A percentile compares a stretch with the other conserved stretches of the same genome.
Conservation (phyloP, 352 stramenopile species). For the Pythium folliculosum region DNA sequence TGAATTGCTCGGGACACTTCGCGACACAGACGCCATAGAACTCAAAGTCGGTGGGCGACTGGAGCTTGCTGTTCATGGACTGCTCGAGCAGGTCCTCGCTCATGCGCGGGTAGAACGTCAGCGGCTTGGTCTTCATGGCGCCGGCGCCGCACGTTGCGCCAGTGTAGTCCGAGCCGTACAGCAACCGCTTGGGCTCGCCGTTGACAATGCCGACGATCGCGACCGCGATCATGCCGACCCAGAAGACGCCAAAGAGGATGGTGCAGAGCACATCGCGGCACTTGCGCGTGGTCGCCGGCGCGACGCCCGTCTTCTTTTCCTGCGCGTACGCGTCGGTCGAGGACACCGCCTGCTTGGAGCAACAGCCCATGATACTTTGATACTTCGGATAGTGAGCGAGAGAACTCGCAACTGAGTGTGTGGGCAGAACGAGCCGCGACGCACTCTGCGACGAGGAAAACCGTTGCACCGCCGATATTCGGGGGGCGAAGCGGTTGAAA, state of each 20-base stretch:
- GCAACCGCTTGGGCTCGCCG: slow-evolving; percentile 66
- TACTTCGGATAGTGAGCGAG: not conserved
- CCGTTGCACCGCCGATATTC: not conserved
- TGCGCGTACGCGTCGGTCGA: slow-evolving; percentile 32
- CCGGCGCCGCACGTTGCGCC: slow-evolving; percentile 69
- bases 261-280: slow-evolving; percentile 77
- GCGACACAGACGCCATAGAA: slow-evolving; percentile 84
- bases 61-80: slow-evolving; percentile 43
- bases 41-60: slow-evolving; percentile 42
- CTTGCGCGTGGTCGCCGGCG: slow-evolving; percentile 46
- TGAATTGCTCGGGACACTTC: slow-evolving; percentile 47
- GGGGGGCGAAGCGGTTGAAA: not conserved
- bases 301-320: slow-evolving; percentile 42
- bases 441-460: not conserved
- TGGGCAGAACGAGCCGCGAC: not conserved
- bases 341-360: slow-evolving; percentile 52
- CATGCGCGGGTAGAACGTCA: slow-evolving; percentile 79
- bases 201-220: slow-evolving; percentile 62
- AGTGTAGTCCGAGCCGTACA: slow-evolving; percentile 83
- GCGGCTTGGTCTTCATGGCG: slow-evolving; percentile 34
- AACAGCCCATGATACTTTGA: slow-evolving; percentile 58
- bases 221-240: slow-evolving; percentile 76
- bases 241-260: slow-evolving; percentile 79
- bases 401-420: not conserved
- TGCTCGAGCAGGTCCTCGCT: slow-evolving; percentile 78